Conservation (phyloP, 2,329 filamentous ascomycete species). For the Epichloe hybrida region DNA sequence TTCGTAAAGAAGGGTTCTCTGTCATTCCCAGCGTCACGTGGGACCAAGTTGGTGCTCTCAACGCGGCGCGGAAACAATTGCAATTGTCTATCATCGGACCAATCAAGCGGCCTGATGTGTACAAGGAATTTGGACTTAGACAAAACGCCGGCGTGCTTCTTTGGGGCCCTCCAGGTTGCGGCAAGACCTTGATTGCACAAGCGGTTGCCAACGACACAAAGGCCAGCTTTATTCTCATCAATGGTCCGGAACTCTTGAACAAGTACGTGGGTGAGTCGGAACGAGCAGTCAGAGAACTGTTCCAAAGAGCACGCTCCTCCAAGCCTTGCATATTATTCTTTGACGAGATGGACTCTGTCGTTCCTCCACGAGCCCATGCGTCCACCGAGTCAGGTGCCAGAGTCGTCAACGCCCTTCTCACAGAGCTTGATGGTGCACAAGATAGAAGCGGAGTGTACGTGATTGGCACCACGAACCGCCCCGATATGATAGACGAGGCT, state of each 20-base stretch:
- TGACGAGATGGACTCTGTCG: slow-evolving; percentile 89
- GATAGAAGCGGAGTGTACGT: slow-evolving; percentile 80
- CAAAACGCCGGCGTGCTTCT: slow-evolving; percentile 79
- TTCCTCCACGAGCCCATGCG: slow-evolving; percentile 66
- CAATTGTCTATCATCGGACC: slow-evolving; percentile 78
- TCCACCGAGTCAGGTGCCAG: slow-evolving; percentile 73
- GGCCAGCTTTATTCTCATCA: slow-evolving; percentile 96
- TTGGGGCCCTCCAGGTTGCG: slow-evolving; percentile 93
- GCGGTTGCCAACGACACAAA: slow-evolving; percentile 91
- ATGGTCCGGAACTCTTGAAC: slow-evolving; percentile 89
- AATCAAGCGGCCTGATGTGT: slow-evolving; percentile 70
- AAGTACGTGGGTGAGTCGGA: slow-evolving; percentile 97
- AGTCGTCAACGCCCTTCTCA: slow-evolving; percentile 89
- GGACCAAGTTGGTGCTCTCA: slow-evolving; percentile 78
- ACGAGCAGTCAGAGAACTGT: slow-evolving; percentile 82
- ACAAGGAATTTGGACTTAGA: slow-evolving; percentile 62
- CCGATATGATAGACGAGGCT: slow-evolving; percentile 91
- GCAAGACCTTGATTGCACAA: slow-evolving; percentile 92
- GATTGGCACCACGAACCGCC: slow-evolving; percentile 86
- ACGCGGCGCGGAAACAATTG: slow-evolving; percentile 67
- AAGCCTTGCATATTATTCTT: slow-evolving; percentile 95
- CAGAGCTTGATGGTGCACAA: slow-evolving; percentile 79
- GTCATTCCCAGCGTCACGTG: slow-evolving; percentile 90
- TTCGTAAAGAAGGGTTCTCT: slow-evolving; percentile 79
- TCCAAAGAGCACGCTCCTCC: slow-evolving; percentile 72